Evolutionary conservation across 805 yeast species (phyloP).

Genomic region (Zygosaccharomyces bailii): DNA sequence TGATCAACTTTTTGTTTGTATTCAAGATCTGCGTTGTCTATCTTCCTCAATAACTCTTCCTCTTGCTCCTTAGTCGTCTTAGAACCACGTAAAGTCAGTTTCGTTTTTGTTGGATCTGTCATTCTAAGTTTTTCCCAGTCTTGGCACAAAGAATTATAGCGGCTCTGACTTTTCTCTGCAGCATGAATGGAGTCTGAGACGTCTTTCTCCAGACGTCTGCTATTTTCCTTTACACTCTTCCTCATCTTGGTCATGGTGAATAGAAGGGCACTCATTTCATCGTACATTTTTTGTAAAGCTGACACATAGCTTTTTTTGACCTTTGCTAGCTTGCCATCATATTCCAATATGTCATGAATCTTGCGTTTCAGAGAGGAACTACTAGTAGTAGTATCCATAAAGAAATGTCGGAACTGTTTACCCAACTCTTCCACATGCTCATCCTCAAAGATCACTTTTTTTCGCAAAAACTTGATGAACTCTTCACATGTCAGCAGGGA

Average conservation of each 20-base stretch:
- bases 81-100: slow-evolving; percentile 74
- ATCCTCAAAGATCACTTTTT: slow-evolving; percentile 72
- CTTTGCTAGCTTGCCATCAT: slow-evolving; percentile 70
- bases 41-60: slow-evolving; percentile 78
- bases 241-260: slow-evolving; percentile 68
- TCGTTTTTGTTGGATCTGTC: slow-evolving; percentile 80
- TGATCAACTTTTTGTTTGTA: slow-evolving; percentile 72
- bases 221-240: slow-evolving; percentile 77
- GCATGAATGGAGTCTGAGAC: slow-evolving; percentile 74
- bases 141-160: slow-evolving; percentile 74
- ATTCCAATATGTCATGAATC: slow-evolving; percentile 64
- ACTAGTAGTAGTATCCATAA: slow-evolving; percentile 22
- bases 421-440: slow-evolving; percentile 72
- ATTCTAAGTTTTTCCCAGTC: slow-evolving; percentile 80
- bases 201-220: slow-evolving; percentile 76
- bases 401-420: slow-evolving; percentile 57
- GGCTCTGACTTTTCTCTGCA: slow-evolving; percentile 83
- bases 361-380: slow-evolving; percentile 54
- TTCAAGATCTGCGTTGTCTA: slow-evolving; percentile 81
- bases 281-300: slow-evolving; percentile 79
- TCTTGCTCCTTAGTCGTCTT: slow-evolving; percentile 80
- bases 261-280: slow-evolving; percentile 71
- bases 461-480: slow-evolving; percentile 70
- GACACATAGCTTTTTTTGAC: slow-evolving; percentile 76
- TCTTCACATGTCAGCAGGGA: slow-evolving; percentile 82